Evolutionary conservation across 2,329 filamentous ascomycete species (phyloP), one percentile per base, ranked within the genome.

Genomic region (Metarhizium sp.): DNA sequence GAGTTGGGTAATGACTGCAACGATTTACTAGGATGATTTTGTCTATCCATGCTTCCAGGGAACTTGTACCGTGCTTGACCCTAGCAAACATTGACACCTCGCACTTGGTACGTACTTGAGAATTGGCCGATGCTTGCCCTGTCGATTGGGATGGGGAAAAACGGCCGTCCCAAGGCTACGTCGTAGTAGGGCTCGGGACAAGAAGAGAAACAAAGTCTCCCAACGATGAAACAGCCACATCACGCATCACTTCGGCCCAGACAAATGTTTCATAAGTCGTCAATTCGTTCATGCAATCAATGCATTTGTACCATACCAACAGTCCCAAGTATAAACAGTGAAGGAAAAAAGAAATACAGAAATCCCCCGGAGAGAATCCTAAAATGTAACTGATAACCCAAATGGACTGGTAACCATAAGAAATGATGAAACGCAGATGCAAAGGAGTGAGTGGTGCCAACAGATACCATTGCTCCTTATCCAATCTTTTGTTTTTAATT

Each of bases 231-330:
- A 4, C 14, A 42, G n/a, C 14, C 13, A 42, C 40, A 42, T 42
- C 40, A 42, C 40, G 18, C n/a, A 8, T n/a, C 6, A 25, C n/a
- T 46, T 46, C n/a, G 11, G 6, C 8, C 25, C 8, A 29, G 7
- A 13, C 45, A 13, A 34, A n/a, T 25, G 18, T 53, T 51, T 54
- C 58, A 59, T 65, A 61, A 64, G 61, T 69, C 69, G 66, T 72
- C 61, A 71, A 62, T 71, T 72, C 69, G 69, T 72, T 57, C 55
- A 51, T 57, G 38, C 49, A 57, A 46, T 67, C 67, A 66, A 69
- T 71, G 61, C 67, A 65, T 63, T 69, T 67, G 65, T 71, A 58
- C 57, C 57, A 32, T 46, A 30, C 46, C 25, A 61, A 64, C 50
- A 61, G 54, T 48, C 55, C 59, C 56, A 47, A 58, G 53, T 65